Base-by-base conservation (phyloP, 345 rosid species). In the Euphorbia pulcherrima region DNA sequence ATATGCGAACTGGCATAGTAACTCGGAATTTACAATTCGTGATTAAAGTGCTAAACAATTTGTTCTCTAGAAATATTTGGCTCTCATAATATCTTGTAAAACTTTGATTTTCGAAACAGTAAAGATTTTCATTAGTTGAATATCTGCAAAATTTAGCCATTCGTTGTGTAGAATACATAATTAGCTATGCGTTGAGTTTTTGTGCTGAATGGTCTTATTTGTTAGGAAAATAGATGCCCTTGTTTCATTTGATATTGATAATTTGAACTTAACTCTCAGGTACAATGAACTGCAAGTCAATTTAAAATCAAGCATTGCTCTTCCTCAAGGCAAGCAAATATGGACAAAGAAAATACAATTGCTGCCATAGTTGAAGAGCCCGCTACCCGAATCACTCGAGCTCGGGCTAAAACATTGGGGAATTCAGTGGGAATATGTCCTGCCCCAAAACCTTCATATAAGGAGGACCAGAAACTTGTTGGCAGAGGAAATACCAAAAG, bases 381-480 rank as follows among this genome's bases (percentile, higher is more conserved):
- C 62, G 33, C 75, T 40, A 73, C 70, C 47, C 76, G 92, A 52
- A 75, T 88, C 44, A 94, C 99, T 9, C 80, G 99, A 68, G 84
- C 96, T 65, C 83, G 83, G 61, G 86, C 95, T 72, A 88, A 83
- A 65, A 87, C 87, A 14, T 62, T 80, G 80, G 92, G 83, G 67
- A 56, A 61, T 24, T 77, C 85, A 2, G 81, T 80, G 55, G 83
- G 85, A 48, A 26, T 72, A 35, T 74, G 69, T 74, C 85, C 81
- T 75, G 77, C 85, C 70, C 76, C 89, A 30, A 87, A 78, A 35
- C 81, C 91, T 40, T 79, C 84, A 65, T 80, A 83, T 44, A 89
- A 89, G 78, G 90, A 82, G 80, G 95, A 83, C 27, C 83, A 82
- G 69, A 81, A 81, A 75, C 80, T n/a, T 60, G 70, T 50, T 79